Evolutionary conservation across 2,329 filamentous ascomycete species (phyloP).

Genomic region (Xylaria sp.): DNA sequence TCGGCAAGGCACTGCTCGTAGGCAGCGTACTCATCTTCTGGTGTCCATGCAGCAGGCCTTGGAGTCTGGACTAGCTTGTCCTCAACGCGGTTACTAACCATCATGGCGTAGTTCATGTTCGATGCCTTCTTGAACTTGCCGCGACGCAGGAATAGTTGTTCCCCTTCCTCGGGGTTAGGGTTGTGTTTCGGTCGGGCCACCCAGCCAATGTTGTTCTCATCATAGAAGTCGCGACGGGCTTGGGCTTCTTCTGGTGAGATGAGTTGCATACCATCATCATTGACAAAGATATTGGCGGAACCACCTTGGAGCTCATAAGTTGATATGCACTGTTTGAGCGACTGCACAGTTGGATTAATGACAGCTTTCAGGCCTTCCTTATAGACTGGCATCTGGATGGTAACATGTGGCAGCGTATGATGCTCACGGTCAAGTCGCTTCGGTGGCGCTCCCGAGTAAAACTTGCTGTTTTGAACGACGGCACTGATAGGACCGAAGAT

Average conservation of each 20-base stretch:
- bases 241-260: slow-evolving; percentile 61
- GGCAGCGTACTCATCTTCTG: slow-evolving; percentile 73
- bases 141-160: slow-evolving; percentile 65
- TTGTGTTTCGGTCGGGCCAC: slow-evolving; percentile 64
- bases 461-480: slow-evolving; percentile 59
- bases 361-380: slow-evolving; percentile 61
- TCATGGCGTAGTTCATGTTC: slow-evolving; percentile 78
- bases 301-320: slow-evolving; percentile 72
- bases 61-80: slow-evolving; percentile 71
- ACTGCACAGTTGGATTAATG: slow-evolving; percentile 66
- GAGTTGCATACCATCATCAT: slow-evolving; percentile 75
- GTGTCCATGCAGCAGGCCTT: slow-evolving; percentile 72
- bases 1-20: slow-evolving; percentile 74
- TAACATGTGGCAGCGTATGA: slow-evolving; percentile 60
- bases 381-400: slow-evolving; percentile 63
- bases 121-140: slow-evolving; percentile 78
- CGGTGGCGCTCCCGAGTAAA: slow-evolving; percentile 56
- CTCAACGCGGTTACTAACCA: slow-evolving; percentile 76
- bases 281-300: slow-evolving; percentile 74
- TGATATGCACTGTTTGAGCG: slow-evolving; percentile 67
- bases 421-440: slow-evolving; percentile 53
- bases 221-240: slow-evolving; percentile 65
- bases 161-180: slow-evolving; percentile 61
- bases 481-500: slow-evolving; percentile 62
- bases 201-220: slow-evolving; percentile 68